These are phyloP conservation scores for Styphnolobium japonicum DNA, from an alignment of 306 rosid genomes.

Conservation along the genomic window DNA sequence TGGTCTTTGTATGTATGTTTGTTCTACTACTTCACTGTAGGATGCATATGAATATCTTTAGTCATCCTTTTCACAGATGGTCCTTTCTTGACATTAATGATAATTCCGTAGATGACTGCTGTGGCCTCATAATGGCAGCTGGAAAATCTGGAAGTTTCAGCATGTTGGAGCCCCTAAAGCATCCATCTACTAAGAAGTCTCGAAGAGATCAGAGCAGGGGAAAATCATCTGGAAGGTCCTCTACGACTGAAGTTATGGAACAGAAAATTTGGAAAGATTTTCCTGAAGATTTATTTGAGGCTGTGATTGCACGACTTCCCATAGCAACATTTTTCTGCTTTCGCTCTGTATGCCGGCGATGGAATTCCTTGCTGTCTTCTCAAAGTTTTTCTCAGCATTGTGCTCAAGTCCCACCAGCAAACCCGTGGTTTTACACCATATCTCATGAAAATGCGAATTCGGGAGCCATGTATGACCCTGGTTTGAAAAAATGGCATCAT, in stretches of 20 bases:
- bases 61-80: constrained; percentile 50
- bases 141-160: constrained; percentile 52
- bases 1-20: background rate
- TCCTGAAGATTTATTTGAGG: constrained; percentile 83
- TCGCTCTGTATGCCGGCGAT: constrained; percentile 72
- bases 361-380: constrained; percentile 80
- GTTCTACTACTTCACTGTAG: background rate
- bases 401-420: constrained; percentile 54
- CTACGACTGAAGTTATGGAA: constrained; percentile 64
- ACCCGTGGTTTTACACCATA: constrained; percentile 85
- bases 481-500: constrained; percentile 84
- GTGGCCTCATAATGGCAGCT: constrained; percentile 65
- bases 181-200: constrained; percentile 61
- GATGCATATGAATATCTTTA: constrained; percentile 23
- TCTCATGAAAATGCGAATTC: constrained; percentile 69
- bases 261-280: constrained; percentile 77
- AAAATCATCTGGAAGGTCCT: constrained; percentile 45
- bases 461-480: constrained; percentile 89
- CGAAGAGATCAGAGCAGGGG: constrained; percentile 56
- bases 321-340: constrained; percentile 71
- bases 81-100: constrained; percentile 60
- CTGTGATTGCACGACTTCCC: constrained; percentile 88
- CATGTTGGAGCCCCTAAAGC: constrained; percentile 59
- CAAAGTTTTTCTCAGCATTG: constrained; percentile 70
- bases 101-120: constrained; percentile 61